Evolutionary conservation across 2,329 filamentous ascomycete species (phyloP).

Genomic region (Bimuria novae-zelandiae): DNA sequence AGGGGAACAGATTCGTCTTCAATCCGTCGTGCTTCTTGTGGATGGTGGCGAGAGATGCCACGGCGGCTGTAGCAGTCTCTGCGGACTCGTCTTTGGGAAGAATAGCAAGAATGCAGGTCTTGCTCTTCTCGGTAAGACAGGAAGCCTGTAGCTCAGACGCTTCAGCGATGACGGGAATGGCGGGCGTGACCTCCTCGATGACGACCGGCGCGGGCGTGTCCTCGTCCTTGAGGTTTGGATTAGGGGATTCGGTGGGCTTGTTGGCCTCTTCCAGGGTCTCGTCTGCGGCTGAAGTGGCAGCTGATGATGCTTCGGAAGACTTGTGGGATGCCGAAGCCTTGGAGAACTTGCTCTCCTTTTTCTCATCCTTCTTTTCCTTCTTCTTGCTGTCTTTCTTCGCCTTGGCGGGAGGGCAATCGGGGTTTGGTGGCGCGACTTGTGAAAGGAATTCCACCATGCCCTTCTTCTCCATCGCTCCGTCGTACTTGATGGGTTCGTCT

Average conservation of each 20-base stretch:
- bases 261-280: conserved; percentile 55
- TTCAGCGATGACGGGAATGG: conserved; percentile 69
- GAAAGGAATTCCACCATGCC: conserved; percentile 81
- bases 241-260: conserved; percentile 59
- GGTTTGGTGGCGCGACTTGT: conserved; percentile 77
- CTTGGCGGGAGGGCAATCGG: conserved; percentile 66
- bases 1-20: conserved; percentile 76
- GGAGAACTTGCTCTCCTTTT: conserved; percentile 52
- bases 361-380: conserved; percentile 49
- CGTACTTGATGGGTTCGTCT: conserved; percentile 71
- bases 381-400: conserved; percentile 53
- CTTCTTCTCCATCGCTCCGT: conserved; percentile 84
- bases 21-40: conserved; percentile 73
- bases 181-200: conserved; percentile 58
- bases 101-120: conserved; percentile 77
- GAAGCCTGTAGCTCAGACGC: conserved; percentile 67
- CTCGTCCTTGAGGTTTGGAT: conserved; percentile 52
- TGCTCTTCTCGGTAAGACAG: conserved; percentile 76
- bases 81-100: conserved; percentile 50
- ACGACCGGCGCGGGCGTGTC: conserved; percentile 54
- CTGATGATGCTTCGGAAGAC: conserved; percentile 53
- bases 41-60: conserved; percentile 71
- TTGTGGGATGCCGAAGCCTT: conserved; percentile 58
- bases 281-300: conserved; percentile 54
- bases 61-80: conserved; percentile 50